A percentile compares a stretch with the other conserved stretches of the same genome.
These are phyloP conservation scores for Sindora glabra DNA, from an alignment of 306 rosid genomes.

Conservation along the genomic window DNA sequence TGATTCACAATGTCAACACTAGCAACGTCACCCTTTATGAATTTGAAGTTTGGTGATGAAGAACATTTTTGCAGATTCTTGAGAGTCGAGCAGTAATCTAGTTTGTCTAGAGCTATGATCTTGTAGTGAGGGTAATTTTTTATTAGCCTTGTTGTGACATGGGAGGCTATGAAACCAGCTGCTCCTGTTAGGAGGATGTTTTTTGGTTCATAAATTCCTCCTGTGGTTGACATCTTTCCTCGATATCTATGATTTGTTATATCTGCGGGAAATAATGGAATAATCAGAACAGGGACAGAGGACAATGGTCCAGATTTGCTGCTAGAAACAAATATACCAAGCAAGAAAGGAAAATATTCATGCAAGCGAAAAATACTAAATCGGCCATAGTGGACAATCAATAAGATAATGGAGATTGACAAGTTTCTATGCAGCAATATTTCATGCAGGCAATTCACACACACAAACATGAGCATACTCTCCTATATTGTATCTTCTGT, in stretches of 20 bases:
- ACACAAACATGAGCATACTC: too few relatives aligned
- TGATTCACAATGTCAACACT: constrained; percentile 52
- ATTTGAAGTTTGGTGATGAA: constrained; percentile 53
- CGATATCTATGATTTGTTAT: constrained; percentile 4
- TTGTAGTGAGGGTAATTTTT: constrained; percentile 48
- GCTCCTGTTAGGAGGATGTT: constrained; percentile 68
- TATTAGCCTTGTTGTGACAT: constrained; percentile 48
- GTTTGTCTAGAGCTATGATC: constrained; percentile 61
- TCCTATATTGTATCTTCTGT: too few relatives aligned
- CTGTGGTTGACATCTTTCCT: constrained; percentile 29
- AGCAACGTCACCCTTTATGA: constrained; percentile 57
- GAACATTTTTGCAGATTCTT: constrained; percentile 39
- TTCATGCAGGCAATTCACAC: not conserved
- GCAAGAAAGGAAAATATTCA: not conserved
- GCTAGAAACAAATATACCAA: not conserved
- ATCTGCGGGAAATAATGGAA: constrained; percentile 2
- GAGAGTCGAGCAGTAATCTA: constrained; percentile 59
- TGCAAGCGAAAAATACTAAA: not conserved
- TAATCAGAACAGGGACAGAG: not conserved
- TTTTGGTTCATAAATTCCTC: constrained; percentile 36
- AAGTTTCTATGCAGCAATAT: not conserved
- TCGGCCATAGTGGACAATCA: not conserved
- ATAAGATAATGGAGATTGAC: not conserved
- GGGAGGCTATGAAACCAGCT: constrained; percentile 73
- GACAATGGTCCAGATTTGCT: not conserved